Evolutionary conservation across 2,329 filamentous ascomycete species (phyloP).

Genomic region (Ophiostoma perfectum): DNA sequence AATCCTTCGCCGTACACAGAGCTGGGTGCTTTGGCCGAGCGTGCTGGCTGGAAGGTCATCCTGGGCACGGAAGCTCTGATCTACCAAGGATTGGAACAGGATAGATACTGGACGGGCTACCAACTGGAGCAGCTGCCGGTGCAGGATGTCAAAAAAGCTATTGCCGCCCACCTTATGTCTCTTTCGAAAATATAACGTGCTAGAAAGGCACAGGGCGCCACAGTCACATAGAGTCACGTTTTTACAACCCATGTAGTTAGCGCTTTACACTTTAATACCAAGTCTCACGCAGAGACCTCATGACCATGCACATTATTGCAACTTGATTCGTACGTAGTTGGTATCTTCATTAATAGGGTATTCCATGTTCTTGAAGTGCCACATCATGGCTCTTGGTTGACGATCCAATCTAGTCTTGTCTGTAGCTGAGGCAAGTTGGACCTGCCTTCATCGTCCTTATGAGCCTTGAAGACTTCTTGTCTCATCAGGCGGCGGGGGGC

Average conservation of each 20-base stretch:
- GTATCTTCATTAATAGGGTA: background rate
- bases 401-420: constrained; percentile 38
- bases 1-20: constrained; percentile 66
- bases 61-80: constrained; percentile 72
- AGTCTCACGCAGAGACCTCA: background rate
- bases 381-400: constrained; percentile 37
- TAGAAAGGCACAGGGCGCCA: background rate
- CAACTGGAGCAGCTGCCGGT: constrained; percentile 55
- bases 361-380: background rate
- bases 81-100: constrained; percentile 69
- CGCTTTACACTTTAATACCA: background rate
- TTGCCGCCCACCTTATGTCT: constrained; percentile 40
- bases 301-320: background rate
- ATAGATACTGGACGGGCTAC: constrained; percentile 59
- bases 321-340: background rate
- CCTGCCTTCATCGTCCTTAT: constrained; percentile 36
- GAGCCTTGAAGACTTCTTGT: constrained; percentile 45
- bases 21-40: constrained; percentile 56
- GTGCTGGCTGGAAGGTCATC: constrained; percentile 65
- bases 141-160: constrained; percentile 50
- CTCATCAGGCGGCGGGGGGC: constrained; percentile 66
- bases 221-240: background rate
- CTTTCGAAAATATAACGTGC: constrained; percentile 13
- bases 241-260: background rate
- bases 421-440: constrained; percentile 34